phyloP scores from a whole-genome alignment of 441 rosid genomes.

The Aquilaria agallochum region DNA sequence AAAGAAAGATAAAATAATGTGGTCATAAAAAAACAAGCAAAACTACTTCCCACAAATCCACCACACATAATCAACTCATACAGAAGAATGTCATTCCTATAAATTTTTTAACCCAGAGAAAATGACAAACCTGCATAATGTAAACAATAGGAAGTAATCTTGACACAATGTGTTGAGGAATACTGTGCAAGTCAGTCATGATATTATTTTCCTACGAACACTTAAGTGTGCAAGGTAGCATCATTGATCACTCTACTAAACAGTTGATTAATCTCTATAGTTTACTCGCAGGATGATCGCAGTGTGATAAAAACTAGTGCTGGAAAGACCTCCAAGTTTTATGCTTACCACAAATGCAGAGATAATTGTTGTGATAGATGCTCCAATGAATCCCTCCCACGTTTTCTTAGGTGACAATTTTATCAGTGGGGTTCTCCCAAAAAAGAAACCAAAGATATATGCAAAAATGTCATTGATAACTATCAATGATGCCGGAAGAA shows the following conservation, averaged over 20 bases:
- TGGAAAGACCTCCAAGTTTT: slow-evolving; percentile 7
- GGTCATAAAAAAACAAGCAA: too few species aligned
- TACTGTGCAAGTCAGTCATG: too few species aligned
- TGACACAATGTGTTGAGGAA: too few species aligned
- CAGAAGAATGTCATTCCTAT: too few species aligned
- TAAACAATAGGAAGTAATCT: too few species aligned
- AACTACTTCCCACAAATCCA: too few species aligned
- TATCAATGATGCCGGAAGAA: slow-evolving; percentile 74
- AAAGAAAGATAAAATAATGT: too few species aligned
- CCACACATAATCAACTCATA: too few species aligned
- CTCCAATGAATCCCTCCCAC: slow-evolving; percentile 89
- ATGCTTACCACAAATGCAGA: slow-evolving; percentile 62
- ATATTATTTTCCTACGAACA: not conserved
- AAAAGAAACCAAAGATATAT: slow-evolving; percentile 74
- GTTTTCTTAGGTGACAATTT: slow-evolving; percentile 89
- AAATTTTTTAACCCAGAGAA: too few species aligned
- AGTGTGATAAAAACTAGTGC: not conserved
- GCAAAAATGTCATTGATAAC: slow-evolving; percentile 74
- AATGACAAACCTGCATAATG: too few species aligned
- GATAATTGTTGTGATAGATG: slow-evolving; percentile 62
- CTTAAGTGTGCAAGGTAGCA: not conserved
- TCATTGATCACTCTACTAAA: too few species aligned
- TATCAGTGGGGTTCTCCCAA: slow-evolving; percentile 77
- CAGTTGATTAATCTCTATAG: slow-evolving; percentile 3
- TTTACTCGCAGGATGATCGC: not conserved